Base-by-base conservation (phyloP, 2,329 filamentous ascomycete genomes). In the Orbilia javanica region DNA sequence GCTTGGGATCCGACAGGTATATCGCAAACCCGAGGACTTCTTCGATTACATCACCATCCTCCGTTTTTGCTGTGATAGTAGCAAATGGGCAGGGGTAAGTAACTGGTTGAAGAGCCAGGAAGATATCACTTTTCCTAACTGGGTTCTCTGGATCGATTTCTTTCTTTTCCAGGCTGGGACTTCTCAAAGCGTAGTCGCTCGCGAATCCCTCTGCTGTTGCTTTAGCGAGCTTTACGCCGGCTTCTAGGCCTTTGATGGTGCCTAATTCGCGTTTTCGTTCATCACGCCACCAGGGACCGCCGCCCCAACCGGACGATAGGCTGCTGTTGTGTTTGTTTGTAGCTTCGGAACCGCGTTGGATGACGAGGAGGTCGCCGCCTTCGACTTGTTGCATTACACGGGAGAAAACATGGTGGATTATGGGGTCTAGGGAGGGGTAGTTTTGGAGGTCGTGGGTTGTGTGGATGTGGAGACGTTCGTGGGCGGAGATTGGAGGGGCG, bases 381-480 rank as follows among this genome's bases (percentile, higher is more conserved):
- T 99, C 96, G 53, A 99, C 96, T 85, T 99, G 96, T n/a, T 94
- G 89, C 96, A 99, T 99, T 82, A 99, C 94, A 66, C 94, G 91
- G 69, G 92, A 92, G 86, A 99, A 99, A 80, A 96, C 94, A 73
- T 89, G 89, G 85, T 98, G 93, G 82, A 98, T 93, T 68, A 97
- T 88, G 18, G 95, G 94, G 83, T 98, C 95, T 81, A 99, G 90
- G 18, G 93, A 95, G 1, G 96, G 96, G 84, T 99, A 99, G 81
- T 93, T 93, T 81, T 94, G 90, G 50, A 99, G 89, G 84, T 98
- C 96, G 86, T 99, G 96, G 7, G 95, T 97, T 80, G 96, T 96
- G 86, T 99, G 96, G 82, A 99, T 98, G 82, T 96, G 92, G 6
- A 99, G 91, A 62, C 95, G 93, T 85, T 99, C 96, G 85, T 99